Evolutionary conservation across 129 eudicot species (phyloP), one percentile per base, ranked within the genome.

Genomic region (Flaveria linearis): DNA sequence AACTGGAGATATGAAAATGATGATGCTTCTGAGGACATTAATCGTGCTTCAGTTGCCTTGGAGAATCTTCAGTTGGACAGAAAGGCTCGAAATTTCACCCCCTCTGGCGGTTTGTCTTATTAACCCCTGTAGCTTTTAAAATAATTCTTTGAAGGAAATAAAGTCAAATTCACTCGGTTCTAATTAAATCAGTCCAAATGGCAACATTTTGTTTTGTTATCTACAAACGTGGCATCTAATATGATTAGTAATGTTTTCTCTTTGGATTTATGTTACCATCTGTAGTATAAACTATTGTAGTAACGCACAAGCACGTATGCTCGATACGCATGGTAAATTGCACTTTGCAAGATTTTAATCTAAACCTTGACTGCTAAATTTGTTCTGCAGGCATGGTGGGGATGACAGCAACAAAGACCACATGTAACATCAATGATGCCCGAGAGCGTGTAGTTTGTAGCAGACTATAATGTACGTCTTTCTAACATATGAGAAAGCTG

Each of bases 21-120:
- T 73, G 96, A 87, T 63, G 51, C 82, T 43, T 73, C 97, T 43
- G 96, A 94, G 47, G 96, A 94, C 51, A 86, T 87, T 55, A 71
- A 66, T 70, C 87, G 86, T 55, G 88, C 96, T 26, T 91, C 99
- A 43, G 68, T 87, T 74, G 97, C 97, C 58, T 67, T 94, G 70
- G 93, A 94, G 81, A 94, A 89, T 81, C 88, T 94, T 82, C 96
- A 94, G 71, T 65, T 94, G 96, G 99, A 94, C 61, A 81, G 99
- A 68, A 94, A 94, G 80, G 84, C 97, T 67, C 87, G 97, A 30
- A 88, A 89, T 76, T 69, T 88, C 46, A 93, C 97, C 76, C n/a
- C 85, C 11, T 91, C 98, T 94, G 98, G 98, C 81, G 98, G 98
- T 93, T 58, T 62, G 84, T 85, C 3, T 72, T 74, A 76, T 74